A percentile compares a stretch with the other conserved stretches of the same genome.
Evolutionary conservation across 768 basidiomycete genomes (phyloP).

Genomic region (Albatrellus ellisii): DNA sequence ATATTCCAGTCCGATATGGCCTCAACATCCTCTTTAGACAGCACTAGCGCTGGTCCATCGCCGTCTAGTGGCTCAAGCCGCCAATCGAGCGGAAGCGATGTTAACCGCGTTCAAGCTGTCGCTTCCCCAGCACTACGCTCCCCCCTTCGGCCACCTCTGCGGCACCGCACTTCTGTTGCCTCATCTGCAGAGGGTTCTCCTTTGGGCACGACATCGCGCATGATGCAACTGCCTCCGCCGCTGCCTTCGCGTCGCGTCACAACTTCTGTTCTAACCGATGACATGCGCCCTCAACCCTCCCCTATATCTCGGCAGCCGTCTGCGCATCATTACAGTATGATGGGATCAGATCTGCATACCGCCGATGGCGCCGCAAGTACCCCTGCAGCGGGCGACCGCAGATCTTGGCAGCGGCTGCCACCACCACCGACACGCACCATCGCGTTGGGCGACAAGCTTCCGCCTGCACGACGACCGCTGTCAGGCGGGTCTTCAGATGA

Average conservation of each 20-base stretch:
- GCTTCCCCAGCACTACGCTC: neutral
- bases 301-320: conserved; percentile 1
- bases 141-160: neutral
- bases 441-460: conserved; percentile 54
- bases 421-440: conserved; percentile 72
- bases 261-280: too few relatives aligned
- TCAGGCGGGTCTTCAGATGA: conserved; percentile 19
- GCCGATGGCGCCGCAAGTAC: neutral
- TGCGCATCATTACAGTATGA: too few relatives aligned
- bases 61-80: conserved; percentile 26
- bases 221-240: conserved; percentile 9
- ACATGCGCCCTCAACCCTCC: neutral
- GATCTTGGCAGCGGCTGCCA: conserved; percentile 27
- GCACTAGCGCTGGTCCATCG: too few relatives aligned
- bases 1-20: neutral
- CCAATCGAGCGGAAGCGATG: conserved; percentile 27
- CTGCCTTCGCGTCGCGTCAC: conserved; percentile 10
- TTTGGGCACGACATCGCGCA: neutral
- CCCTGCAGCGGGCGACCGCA: conserved; percentile 14
- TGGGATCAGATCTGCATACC: conserved; percentile 5
- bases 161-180: neutral
- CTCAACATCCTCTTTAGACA: conserved; percentile 8
- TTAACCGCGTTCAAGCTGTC: conserved; percentile 4
- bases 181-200: neutral
- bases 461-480: conserved; percentile 41